A percentile compares a stretch with the other conserved stretches of the same genome.
Evolutionary conservation across 768 basidiomycete species (phyloP).

Genomic region (Phanerochaete sordida): DNA sequence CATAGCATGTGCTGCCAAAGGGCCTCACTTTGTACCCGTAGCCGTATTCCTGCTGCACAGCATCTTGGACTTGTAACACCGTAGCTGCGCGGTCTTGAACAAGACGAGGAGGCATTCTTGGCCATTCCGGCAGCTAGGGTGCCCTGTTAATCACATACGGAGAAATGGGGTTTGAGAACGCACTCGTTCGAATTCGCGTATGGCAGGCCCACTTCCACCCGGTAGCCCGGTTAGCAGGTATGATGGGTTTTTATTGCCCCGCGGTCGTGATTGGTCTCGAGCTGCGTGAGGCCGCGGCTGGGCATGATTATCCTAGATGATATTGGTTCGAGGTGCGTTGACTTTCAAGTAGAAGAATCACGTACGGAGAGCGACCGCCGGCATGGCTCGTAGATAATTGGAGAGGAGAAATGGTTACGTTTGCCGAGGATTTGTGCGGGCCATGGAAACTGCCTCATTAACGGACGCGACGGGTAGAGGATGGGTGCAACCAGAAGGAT

Average conservation of each 20-base stretch:
- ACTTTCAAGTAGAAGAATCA: neutral
- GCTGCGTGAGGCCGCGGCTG: neutral
- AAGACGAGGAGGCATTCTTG: neutral
- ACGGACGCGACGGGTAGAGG: neutral
- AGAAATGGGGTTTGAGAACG: neutral
- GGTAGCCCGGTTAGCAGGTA: no score
- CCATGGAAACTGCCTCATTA: neutral
- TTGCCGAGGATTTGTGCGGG: neutral
- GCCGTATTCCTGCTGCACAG: slow-evolving; percentile 31
- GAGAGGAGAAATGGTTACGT: neutral
- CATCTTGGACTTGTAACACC: slow-evolving; percentile 19
- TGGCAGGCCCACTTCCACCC: neutral
- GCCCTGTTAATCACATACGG: neutral
- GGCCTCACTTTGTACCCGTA: slow-evolving; percentile 29
- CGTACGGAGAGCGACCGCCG: neutral
- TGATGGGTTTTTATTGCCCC: no score
- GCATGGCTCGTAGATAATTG: neutral
- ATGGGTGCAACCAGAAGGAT: neutral
- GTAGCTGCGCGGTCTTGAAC: slow-evolving; percentile 1
- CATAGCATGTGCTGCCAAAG: slow-evolving; percentile 53
- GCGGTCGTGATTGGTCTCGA: neutral
- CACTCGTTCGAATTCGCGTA: neutral
- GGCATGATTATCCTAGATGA: neutral
- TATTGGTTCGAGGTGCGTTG: neutral
- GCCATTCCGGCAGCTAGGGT: neutral